Base-by-base conservation (phyloP, 495 filamentous ascomycete species). In the Cudoniella acicularis region DNA sequence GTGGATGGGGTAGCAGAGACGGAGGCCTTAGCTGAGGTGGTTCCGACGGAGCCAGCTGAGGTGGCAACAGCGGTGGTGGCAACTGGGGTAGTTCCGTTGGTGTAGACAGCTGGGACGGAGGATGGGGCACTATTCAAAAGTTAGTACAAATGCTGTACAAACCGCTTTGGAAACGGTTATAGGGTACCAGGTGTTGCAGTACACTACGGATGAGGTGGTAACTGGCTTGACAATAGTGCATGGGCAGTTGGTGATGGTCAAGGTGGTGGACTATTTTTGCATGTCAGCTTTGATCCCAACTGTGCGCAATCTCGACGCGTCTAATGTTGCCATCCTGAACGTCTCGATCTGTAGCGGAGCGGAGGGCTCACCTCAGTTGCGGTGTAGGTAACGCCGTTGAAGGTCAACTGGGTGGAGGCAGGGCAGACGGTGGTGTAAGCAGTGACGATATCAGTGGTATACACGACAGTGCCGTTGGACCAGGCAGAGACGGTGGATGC, bases 371-470 rank as follows among this genome's bases (percentile, higher is more conserved):
- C 86, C 76, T 84, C 81, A 68, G 88, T 88, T 74, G 92, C 82
- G 70, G 83, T 90, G 86, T 90, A 89, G 77, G 90, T 94, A 57
- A 78, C 72, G 72, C 75, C 76, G 72, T 80, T 83, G 78, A 86
- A 77, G 70, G 81, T 83, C 74, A 95, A 72, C 63, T 76, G 68
- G 68, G 92, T 95, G 65, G 91, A 72, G 67, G 74, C 77, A 13
- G 90, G 88, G 88, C 92, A 96, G 86, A 80, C 91, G 70, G 91
- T 96, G 79, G 86, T 89, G 81, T 86, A 87, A 47, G 82, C 77
- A 52, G 87, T 91, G 67, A 92, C 83, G 52, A 88, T 77, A 78
- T 93, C 87, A 61, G 90, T 96, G 75, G 82, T 82, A 76, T 82
- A 84, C 68, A 62, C 64, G 26, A 69, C 60, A 57, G 73, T 73